Evolutionary conservation across 495 filamentous ascomycete genomes (phyloP), one percentile per base, ranked within the genome.

Genomic region (Neurospora sp.): DNA sequence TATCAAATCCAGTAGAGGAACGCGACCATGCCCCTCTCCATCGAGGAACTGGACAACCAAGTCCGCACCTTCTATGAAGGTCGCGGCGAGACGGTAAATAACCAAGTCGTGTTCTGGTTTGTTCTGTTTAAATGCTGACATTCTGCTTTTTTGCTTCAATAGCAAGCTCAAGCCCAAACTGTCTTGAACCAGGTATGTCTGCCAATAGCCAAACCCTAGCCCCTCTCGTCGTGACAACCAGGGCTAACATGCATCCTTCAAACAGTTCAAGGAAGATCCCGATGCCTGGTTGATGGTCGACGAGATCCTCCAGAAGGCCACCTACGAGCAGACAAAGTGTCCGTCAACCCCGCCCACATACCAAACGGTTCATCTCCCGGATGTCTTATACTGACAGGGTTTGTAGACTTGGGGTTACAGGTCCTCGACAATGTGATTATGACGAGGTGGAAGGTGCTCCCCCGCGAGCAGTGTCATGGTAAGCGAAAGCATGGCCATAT

Each of bases 121-220:
- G n/a, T 8, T 37, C 69, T 31, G 20, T 72, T 40, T 61, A 78
- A 70, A 78, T 76, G 73, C 78, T 78, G 48, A 76, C 69, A 69
- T 69, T 74, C 22, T 39, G 35, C 40, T 78, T 71, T 77, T 80
- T 76, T 76, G 76, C 71, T 42, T n/a, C 1, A 71, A 72, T 22
- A 98, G 94, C 96, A 97, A 96, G 97, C 97, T 85, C 91, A 93
- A 88, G 96, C 96, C 74, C 93, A 98, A 81, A 90, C 93, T 74
- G 91, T 93, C 42, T 84, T 99, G 75, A 98, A 97, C 81, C 96
- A 98, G 87, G 94, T 95, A 87, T 79, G 88, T 84, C 68, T 10
- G 70, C 69, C 40, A 12, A 70, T 41, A 14, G 40, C 16, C 59
- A 69, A 61, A 37, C 39, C 18, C 14, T 48, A 12, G 31, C 73